Evolutionary conservation across 2,329 filamentous ascomycete genomes (phyloP).

Genomic region (Ascochyta clinopodiicola): DNA sequence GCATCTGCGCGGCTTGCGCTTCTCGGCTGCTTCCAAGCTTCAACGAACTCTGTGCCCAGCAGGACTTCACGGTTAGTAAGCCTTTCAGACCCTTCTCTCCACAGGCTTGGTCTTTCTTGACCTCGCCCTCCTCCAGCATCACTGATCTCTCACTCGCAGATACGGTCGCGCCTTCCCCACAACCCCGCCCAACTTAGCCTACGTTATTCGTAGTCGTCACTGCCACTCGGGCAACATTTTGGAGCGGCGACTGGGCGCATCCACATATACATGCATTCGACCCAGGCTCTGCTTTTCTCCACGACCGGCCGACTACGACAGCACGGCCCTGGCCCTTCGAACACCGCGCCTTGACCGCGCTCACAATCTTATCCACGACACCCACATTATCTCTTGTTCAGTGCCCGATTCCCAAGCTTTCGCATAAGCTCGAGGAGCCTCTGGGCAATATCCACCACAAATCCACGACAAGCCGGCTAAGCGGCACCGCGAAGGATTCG

Average conservation of each 20-base stretch:
- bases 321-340: slow-evolving; percentile 21
- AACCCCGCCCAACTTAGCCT: slow-evolving; percentile 16
- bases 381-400: neutral
- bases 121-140: slow-evolving; percentile 6
- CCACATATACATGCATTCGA: slow-evolving; percentile 54
- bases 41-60: slow-evolving; percentile 23
- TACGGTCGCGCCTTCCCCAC: slow-evolving; percentile 10
- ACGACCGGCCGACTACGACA: slow-evolving; percentile 26
- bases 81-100: slow-evolving; percentile 11
- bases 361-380: neutral
- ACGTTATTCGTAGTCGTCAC: slow-evolving; percentile 18
- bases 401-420: slow-evolving; percentile 13
- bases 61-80: slow-evolving; percentile 22
- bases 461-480: slow-evolving; percentile 17
- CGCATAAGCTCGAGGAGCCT: slow-evolving; percentile 16
- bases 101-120: slow-evolving; percentile 21
- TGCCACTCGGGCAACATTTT: slow-evolving; percentile 27
- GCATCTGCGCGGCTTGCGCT: slow-evolving; percentile 17
- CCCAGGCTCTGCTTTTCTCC: slow-evolving; percentile 25
- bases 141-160: slow-evolving; percentile 16
- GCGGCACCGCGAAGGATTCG: slow-evolving; percentile 10
- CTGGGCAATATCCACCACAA: slow-evolving; percentile 16
- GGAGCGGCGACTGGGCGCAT: slow-evolving; percentile 60
- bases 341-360: slow-evolving; percentile 4
- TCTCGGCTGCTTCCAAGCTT: slow-evolving; percentile 24